These are phyloP conservation scores for Aristolochia contorta DNA, from an alignment of 164 flowering plant species.

Conservation along the genomic window DNA sequence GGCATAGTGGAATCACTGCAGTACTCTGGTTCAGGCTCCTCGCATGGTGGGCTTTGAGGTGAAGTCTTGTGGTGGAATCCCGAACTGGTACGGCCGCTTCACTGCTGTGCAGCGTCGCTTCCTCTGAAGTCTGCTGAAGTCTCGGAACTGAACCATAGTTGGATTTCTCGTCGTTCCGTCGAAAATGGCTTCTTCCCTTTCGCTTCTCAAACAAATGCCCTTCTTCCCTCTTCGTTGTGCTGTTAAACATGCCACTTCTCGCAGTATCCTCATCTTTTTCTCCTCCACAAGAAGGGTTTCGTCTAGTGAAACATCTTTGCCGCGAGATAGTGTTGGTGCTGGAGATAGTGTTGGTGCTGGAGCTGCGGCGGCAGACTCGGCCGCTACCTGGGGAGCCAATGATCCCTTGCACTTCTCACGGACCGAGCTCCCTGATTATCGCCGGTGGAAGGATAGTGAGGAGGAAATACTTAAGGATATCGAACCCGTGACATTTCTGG, in stretches of 20 bases:
- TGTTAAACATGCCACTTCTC: background rate
- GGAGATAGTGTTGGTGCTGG: background rate
- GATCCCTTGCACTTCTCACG: conserved; percentile 2
- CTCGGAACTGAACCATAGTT: no score
- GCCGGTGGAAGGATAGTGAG: conserved; percentile 59
- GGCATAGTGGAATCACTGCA: no score
- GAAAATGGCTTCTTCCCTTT: background rate
- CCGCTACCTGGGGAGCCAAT: background rate
- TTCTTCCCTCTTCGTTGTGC: background rate
- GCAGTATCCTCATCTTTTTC: background rate
- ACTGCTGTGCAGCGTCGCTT: no score
- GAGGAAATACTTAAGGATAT: conserved; percentile 56
- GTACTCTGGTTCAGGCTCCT: no score
- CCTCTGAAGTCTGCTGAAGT: no score
- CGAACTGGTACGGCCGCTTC: no score
- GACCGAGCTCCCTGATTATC: conserved; percentile 39
- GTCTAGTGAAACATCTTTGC: background rate
- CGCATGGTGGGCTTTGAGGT: no score
- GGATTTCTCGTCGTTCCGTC: background rate
- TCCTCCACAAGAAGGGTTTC: background rate
- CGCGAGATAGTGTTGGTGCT: background rate
- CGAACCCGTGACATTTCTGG: conserved; percentile 34
- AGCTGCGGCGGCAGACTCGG: background rate
- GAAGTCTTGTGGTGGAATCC: no score
- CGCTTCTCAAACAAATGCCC: conserved; percentile 1